Evolutionary conservation across 1,284 basidiomycete genomes (phyloP), one percentile per base, ranked within the genome.

Genomic region (Microbotryomycetes sp.): DNA sequence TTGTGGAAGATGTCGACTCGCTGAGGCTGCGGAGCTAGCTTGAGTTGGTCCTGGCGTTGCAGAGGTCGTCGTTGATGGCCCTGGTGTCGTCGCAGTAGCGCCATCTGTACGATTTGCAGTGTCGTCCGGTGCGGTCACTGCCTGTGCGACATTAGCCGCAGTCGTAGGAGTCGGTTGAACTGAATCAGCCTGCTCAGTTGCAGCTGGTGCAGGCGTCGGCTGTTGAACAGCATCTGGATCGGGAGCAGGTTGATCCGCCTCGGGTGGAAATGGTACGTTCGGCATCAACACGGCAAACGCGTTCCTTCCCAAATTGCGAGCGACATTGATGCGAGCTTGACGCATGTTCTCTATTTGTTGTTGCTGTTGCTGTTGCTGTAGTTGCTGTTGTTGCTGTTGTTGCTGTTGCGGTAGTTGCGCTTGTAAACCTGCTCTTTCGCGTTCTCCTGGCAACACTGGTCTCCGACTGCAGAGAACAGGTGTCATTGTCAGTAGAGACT

Each of bases 271-370:
- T 1, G 62, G 60, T 1, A 64, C 16, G 4, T 48, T 56, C 15
- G 67, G 67, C 25, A 69, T 64, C 26, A 69, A 32, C 16, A 62
- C 45, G 1, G 28, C 65, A 52, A 67, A 69, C 26, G 65, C 67
- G 16, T 64, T 59, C 6, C 60, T 52, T 1, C 67, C 67, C 36
- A 69, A 54, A 28, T 55, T 64, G 15, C 67, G 60, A 15, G 67
- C 67, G 58, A 69, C 32, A 56, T 69, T 69, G 62, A 67, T 32
- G n/a, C 65, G 65, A 6, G 67, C 65, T 15, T 67, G 60, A 1
- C 60, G 62, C 14, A 67, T 30, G 2, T 54, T 56, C 1, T 62
- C 60, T 1, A 55, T 30, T n/a, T 19, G 36, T 9, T 19, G 36
- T 12, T 42, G 36, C 36, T n/a, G n/a, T n/a, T n/a, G n/a, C n/a